phyloP scores from a whole-genome alignment of 306 rosid species.

The Pterocarpus macrocarpus region DNA sequence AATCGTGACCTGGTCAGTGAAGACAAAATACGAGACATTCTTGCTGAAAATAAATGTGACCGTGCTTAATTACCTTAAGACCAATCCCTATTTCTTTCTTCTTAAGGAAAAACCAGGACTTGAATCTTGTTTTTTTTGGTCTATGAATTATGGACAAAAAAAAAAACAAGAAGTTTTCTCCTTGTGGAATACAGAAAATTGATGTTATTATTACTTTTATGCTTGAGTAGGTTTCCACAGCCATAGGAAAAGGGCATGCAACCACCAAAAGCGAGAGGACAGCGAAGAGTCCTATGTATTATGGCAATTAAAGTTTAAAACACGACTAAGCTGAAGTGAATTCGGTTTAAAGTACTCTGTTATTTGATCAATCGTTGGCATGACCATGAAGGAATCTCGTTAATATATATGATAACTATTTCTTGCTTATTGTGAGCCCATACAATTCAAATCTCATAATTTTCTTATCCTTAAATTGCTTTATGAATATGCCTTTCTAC shows the following conservation, averaged over 20 bases:
- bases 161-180: neutral
- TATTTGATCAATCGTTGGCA: neutral
- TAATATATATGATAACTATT: neutral
- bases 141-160: neutral
- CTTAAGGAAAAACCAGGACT: neutral
- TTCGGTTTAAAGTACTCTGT: neutral
- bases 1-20: conserved; percentile 7
- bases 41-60: no score
- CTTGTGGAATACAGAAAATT: neutral
- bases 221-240: neutral
- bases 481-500: no score
- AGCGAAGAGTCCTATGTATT: neutral
- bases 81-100: conserved; percentile 25
- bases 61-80: neutral
- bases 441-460: no score
- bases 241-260: neutral
- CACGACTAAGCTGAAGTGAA: neutral
- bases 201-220: neutral
- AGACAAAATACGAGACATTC: neutral
- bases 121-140: neutral
- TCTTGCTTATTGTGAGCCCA: neutral
- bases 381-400: neutral
- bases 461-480: no score
- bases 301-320: conserved; percentile 2
- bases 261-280: no score